Evolutionary conservation across 2,329 filamentous ascomycete species (phyloP), one percentile per base, ranked within the genome.

Genomic region (Penicillium sp.): DNA sequence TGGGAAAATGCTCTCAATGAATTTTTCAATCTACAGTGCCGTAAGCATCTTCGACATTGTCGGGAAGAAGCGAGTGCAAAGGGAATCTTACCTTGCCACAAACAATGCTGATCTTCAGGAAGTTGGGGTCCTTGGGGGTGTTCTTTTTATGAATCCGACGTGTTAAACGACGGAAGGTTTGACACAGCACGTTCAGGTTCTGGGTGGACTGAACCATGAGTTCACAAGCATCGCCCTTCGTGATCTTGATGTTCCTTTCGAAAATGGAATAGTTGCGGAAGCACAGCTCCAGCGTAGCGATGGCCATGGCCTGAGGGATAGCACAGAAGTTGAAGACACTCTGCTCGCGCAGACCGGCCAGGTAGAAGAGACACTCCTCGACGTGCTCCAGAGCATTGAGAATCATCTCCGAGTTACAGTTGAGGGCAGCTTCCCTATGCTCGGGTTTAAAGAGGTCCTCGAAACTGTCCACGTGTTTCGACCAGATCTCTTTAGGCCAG

Each of bases 311-410:
- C 68, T 98, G 93, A 2, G 93, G 93, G 50, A 98, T 98, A 41
- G 91, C 91, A 33, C 89, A 89, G 67, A 98, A 98, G 77, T 98
- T 98, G 80, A 98, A 98, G 17, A 95, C 88, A 62, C 88, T 94
- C 72, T 98, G 93, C 62, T 98, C 93, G 53, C 84, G 84, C 50
- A 98, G 81, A 32, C 87, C 93, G 4, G 91, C 91, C 73, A 98
- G 88, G 71, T 97, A 98, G 74, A 90, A 96, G n/a, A 98, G 71
- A 63, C 91, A 97, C 61, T 97, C 89, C 50, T 96, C 89, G 4
- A 80, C 85, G 54, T 94, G 86, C 60, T 83, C 81, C 29, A 98
- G 75, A 4, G 91, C 87, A 57, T 93, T 88, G 43, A 97, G 75
- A 5, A 97, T 83, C 90, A 98, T 95, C 60, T 96, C 88, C 1